phyloP scores from a whole-genome alignment of 306 rosid genomes.

The Vigna reflexopilosa region DNA sequence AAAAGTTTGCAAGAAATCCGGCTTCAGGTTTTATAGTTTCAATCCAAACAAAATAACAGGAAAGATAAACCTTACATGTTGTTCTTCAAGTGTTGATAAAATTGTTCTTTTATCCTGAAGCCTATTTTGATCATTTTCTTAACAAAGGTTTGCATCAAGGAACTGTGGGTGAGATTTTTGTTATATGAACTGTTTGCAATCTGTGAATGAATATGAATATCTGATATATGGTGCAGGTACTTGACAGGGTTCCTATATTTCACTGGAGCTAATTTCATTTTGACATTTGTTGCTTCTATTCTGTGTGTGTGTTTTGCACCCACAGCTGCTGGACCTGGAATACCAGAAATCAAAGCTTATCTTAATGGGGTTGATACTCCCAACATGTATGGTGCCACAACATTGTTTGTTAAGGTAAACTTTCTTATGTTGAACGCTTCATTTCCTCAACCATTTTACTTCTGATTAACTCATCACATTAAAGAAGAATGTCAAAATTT shows the following conservation, averaged over 20 bases:
- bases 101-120: not conserved
- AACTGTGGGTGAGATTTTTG: not conserved
- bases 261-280: constrained; percentile 59
- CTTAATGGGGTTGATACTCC: constrained; percentile 94
- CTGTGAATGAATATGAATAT: not conserved
- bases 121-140: not conserved
- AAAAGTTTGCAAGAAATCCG: not conserved
- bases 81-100: no score
- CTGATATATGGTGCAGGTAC: constrained; percentile 58
- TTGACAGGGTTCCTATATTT: constrained; percentile 65
- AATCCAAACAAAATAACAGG: not conserved
- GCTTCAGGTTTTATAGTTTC: not conserved
- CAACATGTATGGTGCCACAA: constrained; percentile 78
- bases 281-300: constrained; percentile 66
- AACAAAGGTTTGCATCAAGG: not conserved
- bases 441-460: not conserved
- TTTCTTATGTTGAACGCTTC: not conserved
- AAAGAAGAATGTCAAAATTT: not conserved
- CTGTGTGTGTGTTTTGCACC: constrained; percentile 92
- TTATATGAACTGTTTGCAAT: not conserved
- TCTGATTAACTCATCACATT: not conserved
- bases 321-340: constrained; percentile 94
- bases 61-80: not conserved
- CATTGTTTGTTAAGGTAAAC: constrained; percentile 80
- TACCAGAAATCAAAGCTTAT: constrained; percentile 95